phyloP scores from a whole-genome alignment of 371 early-diverging fungal species.

The Syncephalastrum racemosum region DNA sequence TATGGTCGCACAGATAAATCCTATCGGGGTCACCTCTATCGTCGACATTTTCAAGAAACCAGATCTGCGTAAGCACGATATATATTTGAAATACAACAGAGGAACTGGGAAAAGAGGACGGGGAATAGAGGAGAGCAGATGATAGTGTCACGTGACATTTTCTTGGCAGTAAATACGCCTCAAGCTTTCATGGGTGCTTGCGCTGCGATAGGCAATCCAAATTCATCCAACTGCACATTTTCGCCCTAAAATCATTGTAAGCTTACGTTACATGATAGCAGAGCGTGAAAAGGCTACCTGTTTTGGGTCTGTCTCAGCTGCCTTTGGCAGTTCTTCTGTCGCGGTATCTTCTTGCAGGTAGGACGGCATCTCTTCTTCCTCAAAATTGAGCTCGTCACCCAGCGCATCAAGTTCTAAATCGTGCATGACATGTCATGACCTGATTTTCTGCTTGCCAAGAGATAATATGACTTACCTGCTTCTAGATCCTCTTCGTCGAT shows the following conservation, averaged over 20 bases:
- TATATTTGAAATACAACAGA: too few species aligned
- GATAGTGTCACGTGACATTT: too few species aligned
- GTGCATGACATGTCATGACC: neutral
- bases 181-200: slow-evolving; percentile 51
- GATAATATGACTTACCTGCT: slow-evolving; percentile 62
- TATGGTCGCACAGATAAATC: too few species aligned
- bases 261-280: neutral
- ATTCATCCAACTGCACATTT: slow-evolving; percentile 54
- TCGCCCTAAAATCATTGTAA: slow-evolving; percentile 14
- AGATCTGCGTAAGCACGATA: too few species aligned
- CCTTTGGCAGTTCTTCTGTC: slow-evolving; percentile 48
- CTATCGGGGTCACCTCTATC: too few species aligned
- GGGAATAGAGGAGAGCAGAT: too few species aligned
- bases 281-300: neutral
- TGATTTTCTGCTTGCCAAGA: neutral
- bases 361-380: slow-evolving; percentile 75
- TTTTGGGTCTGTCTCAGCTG: slow-evolving; percentile 48
- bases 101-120: too few species aligned
- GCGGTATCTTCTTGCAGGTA: slow-evolving; percentile 57
- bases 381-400: slow-evolving; percentile 84
- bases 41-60: too few species aligned
- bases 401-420: slow-evolving; percentile 88
- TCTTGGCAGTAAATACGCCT: too few species aligned
- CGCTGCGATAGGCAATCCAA: slow-evolving; percentile 53
- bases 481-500: slow-evolving; percentile 95